Evolutionary conservation across 2,329 filamentous ascomycete genomes (phyloP).

Genomic region (Cyclaneusma minus): DNA sequence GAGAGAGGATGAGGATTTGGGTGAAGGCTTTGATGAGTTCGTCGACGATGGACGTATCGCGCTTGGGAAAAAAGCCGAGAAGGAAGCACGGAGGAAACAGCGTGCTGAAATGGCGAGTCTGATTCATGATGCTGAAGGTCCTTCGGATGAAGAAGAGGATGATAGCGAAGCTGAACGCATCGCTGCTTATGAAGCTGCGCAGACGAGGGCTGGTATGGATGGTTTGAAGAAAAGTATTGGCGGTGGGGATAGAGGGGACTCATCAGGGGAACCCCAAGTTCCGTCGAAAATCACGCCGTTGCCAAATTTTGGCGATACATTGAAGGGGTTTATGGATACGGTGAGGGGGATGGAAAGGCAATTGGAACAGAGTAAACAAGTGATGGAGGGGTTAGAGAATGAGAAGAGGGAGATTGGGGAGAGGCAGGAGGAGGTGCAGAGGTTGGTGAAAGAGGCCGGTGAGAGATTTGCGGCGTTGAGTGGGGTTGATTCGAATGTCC

Average conservation of each 20-base stretch:
- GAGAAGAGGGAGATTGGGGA: conserved; percentile 54
- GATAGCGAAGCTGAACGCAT: conserved; percentile 57
- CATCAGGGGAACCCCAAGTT: conserved; percentile 32
- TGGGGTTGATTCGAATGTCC: conserved; percentile 18
- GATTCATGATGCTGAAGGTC: conserved; percentile 64
- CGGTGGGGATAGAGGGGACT: conserved; percentile 17
- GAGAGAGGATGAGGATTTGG: conserved; percentile 78
- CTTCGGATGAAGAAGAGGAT: conserved; percentile 44
- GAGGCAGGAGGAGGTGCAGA: conserved; percentile 67
- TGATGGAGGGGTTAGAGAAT: conserved; percentile 48
- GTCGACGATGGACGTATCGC: conserved; percentile 72
- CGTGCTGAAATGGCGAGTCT: conserved; percentile 69
- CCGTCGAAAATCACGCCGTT: conserved; percentile 65
- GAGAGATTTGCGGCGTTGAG: conserved; percentile 49
- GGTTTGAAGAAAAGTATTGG: conserved; percentile 36
- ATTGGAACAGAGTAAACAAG: conserved; percentile 41
- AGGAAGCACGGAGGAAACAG: conserved; percentile 48
- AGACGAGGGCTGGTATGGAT: conserved; percentile 78
- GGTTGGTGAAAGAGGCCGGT: conserved; percentile 65
- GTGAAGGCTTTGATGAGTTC: conserved; percentile 86
- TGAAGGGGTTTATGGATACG: conserved; percentile 46
- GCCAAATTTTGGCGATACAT: conserved; percentile 53
- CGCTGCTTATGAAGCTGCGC: conserved; percentile 74
- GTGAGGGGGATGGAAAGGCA: conserved; percentile 48
- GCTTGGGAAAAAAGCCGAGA: conserved; percentile 64